Conservation (phyloP, 768 basidiomycete species). For the Tulasnella sp. region DNA sequence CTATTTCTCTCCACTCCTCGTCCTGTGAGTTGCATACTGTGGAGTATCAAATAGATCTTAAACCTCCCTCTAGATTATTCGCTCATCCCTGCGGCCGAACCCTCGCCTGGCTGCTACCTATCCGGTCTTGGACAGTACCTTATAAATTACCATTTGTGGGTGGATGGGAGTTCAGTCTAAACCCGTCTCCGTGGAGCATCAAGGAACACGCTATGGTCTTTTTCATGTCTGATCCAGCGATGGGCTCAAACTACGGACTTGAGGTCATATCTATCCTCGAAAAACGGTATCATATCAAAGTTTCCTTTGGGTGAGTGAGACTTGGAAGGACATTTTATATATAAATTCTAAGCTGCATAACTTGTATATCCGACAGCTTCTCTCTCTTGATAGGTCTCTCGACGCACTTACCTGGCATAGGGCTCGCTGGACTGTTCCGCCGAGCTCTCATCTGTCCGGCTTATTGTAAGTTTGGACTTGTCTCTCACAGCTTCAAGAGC, state of each 20-base stretch:
- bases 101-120: conserved; percentile 72
- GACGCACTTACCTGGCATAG: conserved; percentile 89
- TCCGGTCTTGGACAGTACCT: conserved; percentile 48
- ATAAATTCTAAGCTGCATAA: not conserved
- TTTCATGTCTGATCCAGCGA: conserved; percentile 72
- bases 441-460: conserved; percentile 94
- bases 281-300: conserved; percentile 52
- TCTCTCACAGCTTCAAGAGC: too few relatives aligned
- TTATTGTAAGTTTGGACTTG: too few relatives aligned
- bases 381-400: conserved; percentile 65
- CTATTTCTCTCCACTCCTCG: too few relatives aligned
- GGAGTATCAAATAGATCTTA: not conserved
- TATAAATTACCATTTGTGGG: conserved; percentile 29
- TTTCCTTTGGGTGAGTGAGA: conserved; percentile 46
- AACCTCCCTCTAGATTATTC: conserved; percentile 35
- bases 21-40: not conserved
- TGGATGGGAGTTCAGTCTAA: conserved; percentile 60
- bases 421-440: conserved; percentile 78
- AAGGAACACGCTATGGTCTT: conserved; percentile 86
- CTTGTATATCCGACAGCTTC: conserved; percentile 33
- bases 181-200: conserved; percentile 96
- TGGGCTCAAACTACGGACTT: conserved; percentile 45
- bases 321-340: not conserved
- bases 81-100: conserved; percentile 88
- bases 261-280: conserved; percentile 80